Percentiles rank a stretch among this genome's conserved stretches.
phyloP scores from a whole-genome alignment of 192 early-diverging fungal species.

The Gigaspora rosea region DNA sequence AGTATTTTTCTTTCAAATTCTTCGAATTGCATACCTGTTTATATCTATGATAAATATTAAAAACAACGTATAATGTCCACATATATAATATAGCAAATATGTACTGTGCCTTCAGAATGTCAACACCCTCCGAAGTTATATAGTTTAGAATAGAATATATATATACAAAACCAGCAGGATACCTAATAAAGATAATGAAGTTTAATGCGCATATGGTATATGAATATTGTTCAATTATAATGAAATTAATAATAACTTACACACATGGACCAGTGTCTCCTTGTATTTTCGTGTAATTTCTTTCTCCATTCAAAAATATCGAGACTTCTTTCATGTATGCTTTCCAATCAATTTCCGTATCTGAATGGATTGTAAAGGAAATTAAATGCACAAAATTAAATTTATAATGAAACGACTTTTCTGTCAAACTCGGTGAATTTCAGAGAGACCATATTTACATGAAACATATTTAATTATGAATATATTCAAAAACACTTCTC shows the following conservation, averaged over 20 bases:
- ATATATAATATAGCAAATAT: slow-evolving; percentile 81
- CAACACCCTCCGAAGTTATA: slow-evolving; percentile 64
- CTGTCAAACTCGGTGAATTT: neutral
- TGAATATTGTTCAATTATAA: neutral
- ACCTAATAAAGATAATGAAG: slow-evolving; percentile 44
- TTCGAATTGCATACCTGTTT: slow-evolving; percentile 34
- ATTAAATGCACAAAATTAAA: neutral
- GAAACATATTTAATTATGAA: slow-evolving; percentile 61
- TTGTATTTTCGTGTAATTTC: slow-evolving; percentile 73
- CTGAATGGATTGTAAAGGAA: slow-evolving; percentile 36
- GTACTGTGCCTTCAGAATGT: slow-evolving; percentile 78
- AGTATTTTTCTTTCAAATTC: too few relatives aligned
- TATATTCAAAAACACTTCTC: slow-evolving; percentile 53
- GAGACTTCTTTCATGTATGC: slow-evolving; percentile 94
- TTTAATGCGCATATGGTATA: neutral
- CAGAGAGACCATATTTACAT: slow-evolving; percentile 47
- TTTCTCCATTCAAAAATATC: slow-evolving; percentile 78
- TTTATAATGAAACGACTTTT: neutral
- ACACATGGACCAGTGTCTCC: slow-evolving; percentile 96
- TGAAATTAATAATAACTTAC: slow-evolving; percentile 43
- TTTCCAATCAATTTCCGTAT: slow-evolving; percentile 97
- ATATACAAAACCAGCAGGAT: slow-evolving; percentile 94
- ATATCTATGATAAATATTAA: slow-evolving; percentile 66
- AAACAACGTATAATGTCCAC: slow-evolving; percentile 63
- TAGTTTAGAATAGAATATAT: slow-evolving; percentile 74